phyloP scores from a whole-genome alignment of 345 rosid species.

The Salix purpurea region DNA sequence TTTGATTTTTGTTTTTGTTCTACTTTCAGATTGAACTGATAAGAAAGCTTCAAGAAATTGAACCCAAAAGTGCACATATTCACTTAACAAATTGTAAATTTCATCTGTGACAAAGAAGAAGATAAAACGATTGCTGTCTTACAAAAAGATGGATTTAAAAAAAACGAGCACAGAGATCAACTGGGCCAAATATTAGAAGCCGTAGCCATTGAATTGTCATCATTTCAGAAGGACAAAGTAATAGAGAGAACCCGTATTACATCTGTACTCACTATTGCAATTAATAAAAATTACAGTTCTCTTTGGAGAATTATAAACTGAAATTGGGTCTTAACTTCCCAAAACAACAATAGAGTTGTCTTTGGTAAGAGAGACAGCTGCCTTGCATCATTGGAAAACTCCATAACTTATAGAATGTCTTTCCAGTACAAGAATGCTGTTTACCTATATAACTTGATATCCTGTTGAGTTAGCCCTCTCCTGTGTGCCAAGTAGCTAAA shows the following conservation, averaged over 20 bases:
- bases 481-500: neutral
- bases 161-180: neutral
- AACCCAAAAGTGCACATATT: neutral
- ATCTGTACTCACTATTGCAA: neutral
- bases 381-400: too few relatives aligned
- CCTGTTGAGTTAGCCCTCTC: too few relatives aligned
- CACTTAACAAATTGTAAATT: neutral
- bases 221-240: neutral
- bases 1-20: neutral
- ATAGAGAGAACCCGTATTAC: neutral
- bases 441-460: too few relatives aligned
- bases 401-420: too few relatives aligned
- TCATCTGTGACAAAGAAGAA: neutral
- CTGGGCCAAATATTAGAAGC: neutral
- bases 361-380: too few relatives aligned
- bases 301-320: neutral
- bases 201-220: neutral
- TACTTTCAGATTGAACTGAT: neutral
- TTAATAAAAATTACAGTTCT: neutral
- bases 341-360: too few relatives aligned
- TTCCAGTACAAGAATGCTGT: too few relatives aligned
- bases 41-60: neutral
- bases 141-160: neutral
- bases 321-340: too few relatives aligned
- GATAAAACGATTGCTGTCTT: neutral